Conservation (phyloP, 352 stramenopile species). For the Phytophthora sojae region DNA sequence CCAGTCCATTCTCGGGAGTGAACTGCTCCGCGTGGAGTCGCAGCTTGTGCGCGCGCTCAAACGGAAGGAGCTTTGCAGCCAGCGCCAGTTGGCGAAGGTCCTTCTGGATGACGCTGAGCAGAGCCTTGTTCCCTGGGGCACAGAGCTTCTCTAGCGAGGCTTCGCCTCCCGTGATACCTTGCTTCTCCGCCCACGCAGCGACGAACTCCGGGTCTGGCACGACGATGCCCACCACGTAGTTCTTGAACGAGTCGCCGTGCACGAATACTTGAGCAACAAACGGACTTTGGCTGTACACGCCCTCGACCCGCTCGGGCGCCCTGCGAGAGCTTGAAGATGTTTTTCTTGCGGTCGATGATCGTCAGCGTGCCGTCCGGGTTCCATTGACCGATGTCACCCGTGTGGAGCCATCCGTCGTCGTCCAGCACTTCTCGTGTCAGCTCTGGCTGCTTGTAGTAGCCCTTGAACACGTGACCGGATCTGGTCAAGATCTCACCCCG, state of each 20-base stretch:
- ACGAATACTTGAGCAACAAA: constrained; percentile 95
- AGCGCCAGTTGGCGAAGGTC: constrained; percentile 55
- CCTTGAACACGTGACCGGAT: constrained; percentile 68
- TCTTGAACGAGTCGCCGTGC: constrained; percentile 94
- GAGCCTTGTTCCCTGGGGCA: constrained; percentile 36
- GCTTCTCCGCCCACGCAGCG: constrained; percentile 49
- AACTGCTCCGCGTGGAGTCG: constrained; percentile 91
- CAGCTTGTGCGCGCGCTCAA: constrained; percentile 93
- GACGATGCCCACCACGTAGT: constrained; percentile 91
- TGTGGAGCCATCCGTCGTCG: constrained; percentile 94
- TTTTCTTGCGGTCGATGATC: constrained; percentile 92
- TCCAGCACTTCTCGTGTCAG: constrained; percentile 90
- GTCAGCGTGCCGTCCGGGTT: constrained; percentile 91
- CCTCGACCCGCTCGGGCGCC: constrained; percentile 95
- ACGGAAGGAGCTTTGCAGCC: constrained; percentile 83
- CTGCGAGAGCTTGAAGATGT: constrained; percentile 93
- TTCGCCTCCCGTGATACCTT: constrained; percentile 37
- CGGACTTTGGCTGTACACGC: constrained; percentile 87
- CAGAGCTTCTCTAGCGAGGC: constrained; percentile 39
- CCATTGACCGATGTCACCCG: constrained; percentile 94
- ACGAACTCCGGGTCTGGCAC: constrained; percentile 75
- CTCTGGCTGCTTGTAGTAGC: constrained; percentile 94
- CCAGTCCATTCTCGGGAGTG: constrained; percentile 89
- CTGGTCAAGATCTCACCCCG: constrained; percentile 45
- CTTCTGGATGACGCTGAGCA: constrained; percentile 40